Percentiles rank a stretch among this genome's conserved stretches.
Evolutionary conservation across 2,329 filamentous ascomycete genomes (phyloP).

Genomic region (Orbilia javanica): DNA sequence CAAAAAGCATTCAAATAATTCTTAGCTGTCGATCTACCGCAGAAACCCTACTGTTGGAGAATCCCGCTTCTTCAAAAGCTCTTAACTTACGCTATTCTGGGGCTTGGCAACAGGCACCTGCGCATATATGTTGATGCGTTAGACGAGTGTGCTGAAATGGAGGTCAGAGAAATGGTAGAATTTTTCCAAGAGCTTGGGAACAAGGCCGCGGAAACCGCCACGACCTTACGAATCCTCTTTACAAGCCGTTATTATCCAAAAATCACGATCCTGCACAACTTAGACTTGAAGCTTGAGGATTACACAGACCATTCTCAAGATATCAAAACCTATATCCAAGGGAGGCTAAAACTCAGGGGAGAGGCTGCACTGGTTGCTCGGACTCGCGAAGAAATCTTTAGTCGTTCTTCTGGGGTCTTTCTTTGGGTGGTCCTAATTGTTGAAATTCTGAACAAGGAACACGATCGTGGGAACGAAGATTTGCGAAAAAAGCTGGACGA

Average conservation of each 20-base stretch:
- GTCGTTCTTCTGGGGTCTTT: slow-evolving; percentile 66
- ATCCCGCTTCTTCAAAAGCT: slow-evolving; percentile 3
- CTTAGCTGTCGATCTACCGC: no score
- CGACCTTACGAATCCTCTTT: slow-evolving; percentile 64
- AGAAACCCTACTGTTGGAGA: no score
- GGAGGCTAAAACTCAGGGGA: slow-evolving; percentile 62
- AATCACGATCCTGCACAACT: slow-evolving; percentile 62
- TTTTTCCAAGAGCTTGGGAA: slow-evolving; percentile 65
- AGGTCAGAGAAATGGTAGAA: slow-evolving; percentile 62
- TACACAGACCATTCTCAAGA: slow-evolving; percentile 64
- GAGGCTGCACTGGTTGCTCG: no score
- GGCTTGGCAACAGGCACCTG: slow-evolving; percentile 61
- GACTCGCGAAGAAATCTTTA: slow-evolving; percentile 62
- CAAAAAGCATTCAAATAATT: slow-evolving; percentile 64
- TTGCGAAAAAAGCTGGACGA: no score
- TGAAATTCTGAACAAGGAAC: slow-evolving; percentile 67
- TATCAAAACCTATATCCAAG: slow-evolving; percentile 64
- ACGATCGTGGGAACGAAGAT: slow-evolving; percentile 63
- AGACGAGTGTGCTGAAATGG: slow-evolving; percentile 68
- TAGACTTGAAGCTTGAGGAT: slow-evolving; percentile 64
- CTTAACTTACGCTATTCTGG: no score
- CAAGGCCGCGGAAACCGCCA: slow-evolving; percentile 30
- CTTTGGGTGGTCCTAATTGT: slow-evolving; percentile 68
- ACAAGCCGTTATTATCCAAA: slow-evolving; percentile 67
- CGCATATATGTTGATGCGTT: slow-evolving; percentile 67